Base-by-base conservation (phyloP, 768 basidiomycete genomes). In the Boletus vinaceobasis region DNA sequence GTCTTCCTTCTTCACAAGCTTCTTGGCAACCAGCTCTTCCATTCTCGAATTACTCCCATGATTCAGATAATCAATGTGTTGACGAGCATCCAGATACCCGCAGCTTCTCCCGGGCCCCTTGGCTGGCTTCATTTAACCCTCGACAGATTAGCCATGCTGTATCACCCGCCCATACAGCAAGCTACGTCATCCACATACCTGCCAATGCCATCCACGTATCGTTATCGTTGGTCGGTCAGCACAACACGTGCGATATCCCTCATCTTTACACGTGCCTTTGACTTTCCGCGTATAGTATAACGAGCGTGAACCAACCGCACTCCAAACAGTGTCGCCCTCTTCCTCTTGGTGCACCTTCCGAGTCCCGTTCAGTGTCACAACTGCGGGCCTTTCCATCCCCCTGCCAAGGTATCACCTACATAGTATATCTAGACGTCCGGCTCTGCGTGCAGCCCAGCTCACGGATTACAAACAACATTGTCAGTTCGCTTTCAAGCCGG, bases 61-160 rank as follows among this genome's bases (percentile, higher is more conserved):
- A 43, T 26, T 48, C 50, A 52, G 56, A 62, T 53, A 55, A 59
- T 53, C 60, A 35, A 23, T 21, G 7, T 10, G 1, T 32, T 33
- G 32, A 11, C n/a, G 9, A 11, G 7, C 5, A 38, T 37, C 21
- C 43, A 15, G 23, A 53, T 17, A 40, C 40, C 37, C 52, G 23
- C 50, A 43, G 15, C 39, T 48, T 59, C 52, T 48, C n/a, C 27
- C 48, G n/a, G 5, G n/a, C 42, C 43, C 49, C 50, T 21, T 26
- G 33, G 37, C 37, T 26, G 29, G 19, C n/a, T 47, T 39, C 52
- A 29, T 32, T 5, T 42, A 10, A 10, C 17, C 35, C 13, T 52
- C 45, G n/a, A 35, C 39, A 48, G 51, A 52, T 52, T 14, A 10
- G 4, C 21, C 56, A 37, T 49, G 36, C 52, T 53, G 56, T 49